Conservation (phyloP, 345 rosid genomes). For the Punica granatum region DNA sequence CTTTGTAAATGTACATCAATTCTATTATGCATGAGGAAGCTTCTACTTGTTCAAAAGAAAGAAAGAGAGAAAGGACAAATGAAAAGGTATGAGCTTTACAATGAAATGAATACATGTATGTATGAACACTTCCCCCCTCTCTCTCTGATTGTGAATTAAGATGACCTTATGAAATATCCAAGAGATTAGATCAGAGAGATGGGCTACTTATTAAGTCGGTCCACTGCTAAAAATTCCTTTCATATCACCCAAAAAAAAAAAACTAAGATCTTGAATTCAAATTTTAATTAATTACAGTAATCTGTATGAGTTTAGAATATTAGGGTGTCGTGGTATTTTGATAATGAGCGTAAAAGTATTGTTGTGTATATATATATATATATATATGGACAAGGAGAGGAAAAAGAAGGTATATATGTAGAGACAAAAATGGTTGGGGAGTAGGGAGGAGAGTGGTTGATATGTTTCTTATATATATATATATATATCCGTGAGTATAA, state of each 20-base stretch:
- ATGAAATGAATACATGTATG: background rate
- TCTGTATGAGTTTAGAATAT: too few relatives aligned
- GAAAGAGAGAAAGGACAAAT: background rate
- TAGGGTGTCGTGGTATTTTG: too few relatives aligned
- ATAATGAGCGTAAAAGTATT: too few relatives aligned
- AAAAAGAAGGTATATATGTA: background rate
- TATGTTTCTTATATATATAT: background rate
- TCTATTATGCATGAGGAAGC: background rate
- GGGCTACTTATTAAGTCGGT: too few relatives aligned
- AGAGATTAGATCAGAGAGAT: background rate
- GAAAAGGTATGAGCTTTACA: background rate
- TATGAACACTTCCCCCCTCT: too few relatives aligned
- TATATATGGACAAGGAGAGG: background rate
- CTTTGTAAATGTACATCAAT: background rate
- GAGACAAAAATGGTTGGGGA: slow-evolving; percentile 1
- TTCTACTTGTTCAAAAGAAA: background rate
- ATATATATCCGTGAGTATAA: too few relatives aligned
- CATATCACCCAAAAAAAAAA: too few relatives aligned
- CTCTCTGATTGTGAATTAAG: background rate
- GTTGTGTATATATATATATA: background rate
- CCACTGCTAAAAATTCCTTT: background rate
- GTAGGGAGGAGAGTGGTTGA: background rate
- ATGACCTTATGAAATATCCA: background rate
- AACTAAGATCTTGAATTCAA: background rate
- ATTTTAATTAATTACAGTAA: background rate